Evolutionary conservation across 1,284 basidiomycete species (phyloP).

Genomic region (Pholiota adiposa): DNA sequence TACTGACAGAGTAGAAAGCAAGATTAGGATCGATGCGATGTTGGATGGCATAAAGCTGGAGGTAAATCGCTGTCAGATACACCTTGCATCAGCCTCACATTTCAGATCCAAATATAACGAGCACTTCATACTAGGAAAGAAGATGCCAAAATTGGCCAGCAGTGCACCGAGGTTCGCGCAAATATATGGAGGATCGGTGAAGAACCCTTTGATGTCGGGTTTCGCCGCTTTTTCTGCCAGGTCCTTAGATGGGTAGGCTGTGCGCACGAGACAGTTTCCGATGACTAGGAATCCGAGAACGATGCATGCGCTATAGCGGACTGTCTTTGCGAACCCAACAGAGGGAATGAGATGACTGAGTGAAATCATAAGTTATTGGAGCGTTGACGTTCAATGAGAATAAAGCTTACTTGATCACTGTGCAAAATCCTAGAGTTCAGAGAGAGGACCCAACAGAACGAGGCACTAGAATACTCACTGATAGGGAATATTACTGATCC

Average conservation of each 20-base stretch:
- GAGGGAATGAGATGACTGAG: slow-evolving; percentile 24
- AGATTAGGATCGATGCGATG: slow-evolving; percentile 44
- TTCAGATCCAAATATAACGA: slow-evolving; percentile 19
- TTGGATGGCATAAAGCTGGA: slow-evolving; percentile 50
- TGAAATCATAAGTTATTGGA: neutral
- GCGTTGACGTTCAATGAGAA: slow-evolving; percentile 1
- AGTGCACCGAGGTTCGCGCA: slow-evolving; percentile 34
- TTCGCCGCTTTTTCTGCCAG: slow-evolving; percentile 28
- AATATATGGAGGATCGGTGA: slow-evolving; percentile 43
- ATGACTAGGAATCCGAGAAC: slow-evolving; percentile 26
- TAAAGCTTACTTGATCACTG: slow-evolving; percentile 26
- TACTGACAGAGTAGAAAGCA: slow-evolving; percentile 53
- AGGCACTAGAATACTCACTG: slow-evolving; percentile 11
- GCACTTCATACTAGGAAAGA: slow-evolving; percentile 18
- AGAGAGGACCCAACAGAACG: neutral
- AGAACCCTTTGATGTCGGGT: slow-evolving; percentile 30
- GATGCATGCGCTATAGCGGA: slow-evolving; percentile 27
- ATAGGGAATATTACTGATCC: slow-evolving; percentile 40
- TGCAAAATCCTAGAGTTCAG: slow-evolving; percentile 31
- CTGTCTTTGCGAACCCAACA: slow-evolving; percentile 27
- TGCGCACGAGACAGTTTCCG: slow-evolving; percentile 39
- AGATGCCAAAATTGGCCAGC: slow-evolving; percentile 16
- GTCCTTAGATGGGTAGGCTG: slow-evolving; percentile 30
- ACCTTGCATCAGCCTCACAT: slow-evolving; percentile 40
- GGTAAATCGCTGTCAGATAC: slow-evolving; percentile 44